phyloP scores from a whole-genome alignment of 2,329 filamentous ascomycete genomes.

The Trichophyton rubrum region DNA sequence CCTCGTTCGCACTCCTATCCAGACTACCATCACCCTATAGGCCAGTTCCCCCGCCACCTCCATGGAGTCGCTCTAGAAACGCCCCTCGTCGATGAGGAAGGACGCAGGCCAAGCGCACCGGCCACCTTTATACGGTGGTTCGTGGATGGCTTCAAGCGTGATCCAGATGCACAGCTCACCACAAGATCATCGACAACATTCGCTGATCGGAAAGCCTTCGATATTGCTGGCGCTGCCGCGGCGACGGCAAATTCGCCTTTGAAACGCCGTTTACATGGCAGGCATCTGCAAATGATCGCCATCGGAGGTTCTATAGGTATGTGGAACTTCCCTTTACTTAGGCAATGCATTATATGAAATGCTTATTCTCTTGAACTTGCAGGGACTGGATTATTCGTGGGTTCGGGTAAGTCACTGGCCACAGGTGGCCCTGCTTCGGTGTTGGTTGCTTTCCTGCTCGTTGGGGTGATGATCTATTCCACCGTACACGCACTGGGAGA shows the following conservation, averaged over 20 bases:
- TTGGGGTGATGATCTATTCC: conserved; percentile 53
- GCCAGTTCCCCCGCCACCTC: not conserved
- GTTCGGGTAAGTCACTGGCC: conserved; percentile 28
- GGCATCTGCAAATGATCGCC: conserved; percentile 48
- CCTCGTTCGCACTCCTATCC: conserved; percentile 1
- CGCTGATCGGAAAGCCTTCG: conserved; percentile 14
- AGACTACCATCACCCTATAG: not conserved
- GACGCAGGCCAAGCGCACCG: not conserved
- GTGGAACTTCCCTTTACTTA: not conserved
- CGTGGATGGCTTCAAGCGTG: conserved; percentile 20
- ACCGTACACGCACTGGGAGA: conserved; percentile 43
- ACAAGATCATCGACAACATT: conserved; percentile 10
- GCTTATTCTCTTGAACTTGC: not conserved
- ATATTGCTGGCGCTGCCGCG: conserved; percentile 19
- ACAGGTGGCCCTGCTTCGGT: conserved; percentile 32
- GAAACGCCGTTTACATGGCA: conserved; percentile 32
- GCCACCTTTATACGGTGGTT: conserved; percentile 14
- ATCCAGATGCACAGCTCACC: conserved; percentile 18
- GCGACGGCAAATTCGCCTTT: conserved; percentile 20
- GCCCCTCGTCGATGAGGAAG: not conserved
- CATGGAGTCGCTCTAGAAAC: not conserved
- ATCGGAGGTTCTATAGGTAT: conserved; percentile 44
- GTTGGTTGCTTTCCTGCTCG: conserved; percentile 32
- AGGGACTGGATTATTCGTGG: conserved; percentile 34
- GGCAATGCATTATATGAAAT: not conserved